A percentile compares a stretch with the other conserved stretches of the same genome.
Conservation (phyloP, 2,329 filamentous ascomycete species). For the Elsinoe necatrix region DNA sequence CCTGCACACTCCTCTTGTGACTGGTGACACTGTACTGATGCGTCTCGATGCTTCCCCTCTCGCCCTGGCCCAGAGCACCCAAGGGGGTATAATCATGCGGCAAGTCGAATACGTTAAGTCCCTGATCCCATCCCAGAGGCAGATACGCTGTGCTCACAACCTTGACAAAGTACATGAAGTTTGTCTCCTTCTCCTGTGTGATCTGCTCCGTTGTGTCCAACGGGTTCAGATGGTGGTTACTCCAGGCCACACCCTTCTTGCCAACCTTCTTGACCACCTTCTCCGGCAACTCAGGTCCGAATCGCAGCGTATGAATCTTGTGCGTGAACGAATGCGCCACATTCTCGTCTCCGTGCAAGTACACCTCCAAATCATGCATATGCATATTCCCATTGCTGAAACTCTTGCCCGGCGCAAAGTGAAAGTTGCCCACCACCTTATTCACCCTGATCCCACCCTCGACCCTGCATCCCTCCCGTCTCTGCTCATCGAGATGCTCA, state of each 20-base stretch:
- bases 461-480: conserved; percentile 86
- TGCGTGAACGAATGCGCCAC: conserved; percentile 81
- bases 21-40: conserved; percentile 98
- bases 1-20: conserved; percentile 79
- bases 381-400: conserved; percentile 97
- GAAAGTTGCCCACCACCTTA: conserved; percentile 98
- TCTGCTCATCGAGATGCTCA: conserved; percentile 78
- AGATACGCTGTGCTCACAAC: conserved; percentile 94
- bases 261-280: conserved; percentile 57
- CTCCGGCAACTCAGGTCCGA: conserved; percentile 83
- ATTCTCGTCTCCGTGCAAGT: conserved; percentile 64
- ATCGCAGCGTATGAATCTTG: conserved; percentile 77
- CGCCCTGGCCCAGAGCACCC: conserved; percentile 57
- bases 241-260: conserved; percentile 56
- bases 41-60: conserved; percentile 81
- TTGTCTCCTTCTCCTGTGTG: conserved; percentile 75
- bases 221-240: conserved; percentile 85
- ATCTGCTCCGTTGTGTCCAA: conserved; percentile 71
- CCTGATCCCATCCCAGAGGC: conserved; percentile 77
- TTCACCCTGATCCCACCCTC: conserved; percentile 90
- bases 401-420: conserved; percentile 89
- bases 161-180: conserved; percentile 99
- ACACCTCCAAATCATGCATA: conserved; percentile 94
- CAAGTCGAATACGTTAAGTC: conserved; percentile 28
- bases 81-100: conserved; percentile 49